Evolutionary conservation across 2,329 filamentous ascomycete genomes (phyloP), one percentile per base, ranked within the genome.

Genomic region (Trichoderma asperellum): DNA sequence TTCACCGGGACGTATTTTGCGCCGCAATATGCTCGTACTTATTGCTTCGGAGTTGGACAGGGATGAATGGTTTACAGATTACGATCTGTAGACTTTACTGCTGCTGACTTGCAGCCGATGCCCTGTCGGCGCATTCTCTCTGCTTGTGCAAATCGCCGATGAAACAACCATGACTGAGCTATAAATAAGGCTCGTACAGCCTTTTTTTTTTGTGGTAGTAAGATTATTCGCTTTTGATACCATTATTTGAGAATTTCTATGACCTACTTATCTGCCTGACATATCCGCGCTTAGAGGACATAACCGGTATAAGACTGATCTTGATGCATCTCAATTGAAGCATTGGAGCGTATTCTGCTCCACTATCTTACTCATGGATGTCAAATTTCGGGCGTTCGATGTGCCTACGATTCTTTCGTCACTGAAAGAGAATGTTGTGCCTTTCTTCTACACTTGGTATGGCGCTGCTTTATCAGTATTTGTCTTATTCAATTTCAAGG

Each of bases 401-500:
- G 49, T 24, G 49, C 49, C 49, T 6, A 27, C 49, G 10, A 27
- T 52, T 14, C 21, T 24, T 24, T 52, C 49, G 6, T 8, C 21
- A 11, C n/a, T 52, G 21, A 52, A 27, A 27, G 21, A 12, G 4
- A 52, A 52, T 11, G 49, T 52, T 21, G 10, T 52, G 49, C 49
- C 49, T 0, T 52, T 52, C 2, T 52, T 21, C n/a, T 52, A 52
- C 49, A 27, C 49, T 27, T 52, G 49, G 49, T 52, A 52, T 52
- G 49, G 49, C n/a, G 49, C 49, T 52, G 49, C 49, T 10, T 11
- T 52, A 16, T 27, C 47, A 4, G n/a, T 69, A 6, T 59, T 69
- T 14, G 59, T 52, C 5, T 4, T 69, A 5, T 47, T 52, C 11
- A 69, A 64, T 35, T 43, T 57, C 58, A 69, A 69, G 16, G 37